Evolutionary conservation across 345 rosid genomes (phyloP).

Genomic region (Aquilaria sinensis): DNA sequence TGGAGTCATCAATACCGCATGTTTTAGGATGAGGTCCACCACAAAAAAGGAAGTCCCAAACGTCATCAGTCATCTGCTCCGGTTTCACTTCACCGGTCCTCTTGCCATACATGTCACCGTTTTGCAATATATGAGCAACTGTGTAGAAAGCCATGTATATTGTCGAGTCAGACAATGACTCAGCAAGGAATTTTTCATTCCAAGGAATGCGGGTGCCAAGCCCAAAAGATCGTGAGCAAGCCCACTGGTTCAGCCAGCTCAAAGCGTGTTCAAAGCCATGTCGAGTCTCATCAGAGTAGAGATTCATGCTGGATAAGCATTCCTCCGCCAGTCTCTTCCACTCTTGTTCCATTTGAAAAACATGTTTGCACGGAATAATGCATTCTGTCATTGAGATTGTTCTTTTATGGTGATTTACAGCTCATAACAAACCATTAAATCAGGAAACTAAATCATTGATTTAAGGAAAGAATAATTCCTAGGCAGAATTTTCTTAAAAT

Average conservation of each 20-base stretch:
- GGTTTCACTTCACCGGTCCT: slow-evolving; percentile 43
- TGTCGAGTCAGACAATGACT: slow-evolving; percentile 90
- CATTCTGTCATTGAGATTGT: no score
- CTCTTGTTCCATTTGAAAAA: slow-evolving; percentile 21
- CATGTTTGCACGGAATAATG: no score
- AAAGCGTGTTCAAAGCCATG: slow-evolving; percentile 89
- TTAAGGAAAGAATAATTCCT: no score
- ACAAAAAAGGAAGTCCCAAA: slow-evolving; percentile 86
- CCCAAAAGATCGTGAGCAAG: slow-evolving; percentile 97
- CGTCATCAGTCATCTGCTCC: slow-evolving; percentile 79
- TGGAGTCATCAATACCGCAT: slow-evolving; percentile 46
- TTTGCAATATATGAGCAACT: slow-evolving; percentile 73
- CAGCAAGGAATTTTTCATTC: slow-evolving; percentile 86
- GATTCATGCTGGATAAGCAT: slow-evolving; percentile 73
- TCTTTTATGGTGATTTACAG: no score
- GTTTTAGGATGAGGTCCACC: slow-evolving; percentile 62
- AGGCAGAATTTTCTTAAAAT: no score
- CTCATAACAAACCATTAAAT: no score
- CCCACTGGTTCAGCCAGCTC: slow-evolving; percentile 98
- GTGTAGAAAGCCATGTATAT: slow-evolving; percentile 94
- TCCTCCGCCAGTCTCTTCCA: slow-evolving; percentile 79
- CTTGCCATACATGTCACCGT: slow-evolving; percentile 71
- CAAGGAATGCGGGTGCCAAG: slow-evolving; percentile 97
- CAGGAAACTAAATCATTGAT: no score
- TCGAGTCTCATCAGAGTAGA: slow-evolving; percentile 75